These are phyloP conservation scores for Saccharomycopsis oosterbeekiorum DNA, from an alignment of 805 yeast species.

Conservation along the genomic window DNA sequence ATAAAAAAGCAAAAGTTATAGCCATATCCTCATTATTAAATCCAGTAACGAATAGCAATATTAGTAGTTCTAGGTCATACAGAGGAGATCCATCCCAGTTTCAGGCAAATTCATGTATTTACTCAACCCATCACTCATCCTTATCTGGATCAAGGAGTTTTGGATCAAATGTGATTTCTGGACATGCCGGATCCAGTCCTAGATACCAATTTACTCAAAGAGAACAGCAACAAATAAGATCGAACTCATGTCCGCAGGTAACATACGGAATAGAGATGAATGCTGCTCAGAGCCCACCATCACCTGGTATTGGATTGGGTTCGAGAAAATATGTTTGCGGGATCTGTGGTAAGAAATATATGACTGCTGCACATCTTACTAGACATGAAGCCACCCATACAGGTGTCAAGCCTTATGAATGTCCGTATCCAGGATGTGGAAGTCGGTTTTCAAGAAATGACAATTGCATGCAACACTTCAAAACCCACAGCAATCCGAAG, in stretches of 20 bases:
- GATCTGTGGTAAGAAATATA: constrained; percentile 14
- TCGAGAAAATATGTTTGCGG: constrained; percentile 9
- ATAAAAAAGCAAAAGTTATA: background rate
- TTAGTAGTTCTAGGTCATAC: background rate
- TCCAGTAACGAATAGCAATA: background rate
- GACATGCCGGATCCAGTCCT: background rate
- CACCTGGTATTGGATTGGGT: background rate
- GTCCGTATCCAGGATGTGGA: constrained; percentile 19
- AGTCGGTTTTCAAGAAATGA: constrained; percentile 16
- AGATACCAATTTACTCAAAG: background rate
- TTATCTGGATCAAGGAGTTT: background rate
- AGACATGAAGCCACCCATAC: constrained; percentile 15
- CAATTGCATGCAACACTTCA: constrained; percentile 18
- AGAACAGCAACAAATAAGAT: background rate
- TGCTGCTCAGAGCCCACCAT: background rate
- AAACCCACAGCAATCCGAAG: constrained; percentile 17
- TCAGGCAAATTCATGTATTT: background rate
- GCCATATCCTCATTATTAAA: background rate
- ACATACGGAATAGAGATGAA: background rate
- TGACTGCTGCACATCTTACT: constrained; percentile 16
- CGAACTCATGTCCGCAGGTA: background rate
- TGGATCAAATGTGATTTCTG: background rate
- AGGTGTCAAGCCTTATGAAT: constrained; percentile 15
- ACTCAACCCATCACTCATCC: background rate
- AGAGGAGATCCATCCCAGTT: background rate